These are phyloP conservation scores for Pseudopediastrum boryanum DNA, from an alignment of 139 green algal genomes.

Conservation along the genomic window DNA sequence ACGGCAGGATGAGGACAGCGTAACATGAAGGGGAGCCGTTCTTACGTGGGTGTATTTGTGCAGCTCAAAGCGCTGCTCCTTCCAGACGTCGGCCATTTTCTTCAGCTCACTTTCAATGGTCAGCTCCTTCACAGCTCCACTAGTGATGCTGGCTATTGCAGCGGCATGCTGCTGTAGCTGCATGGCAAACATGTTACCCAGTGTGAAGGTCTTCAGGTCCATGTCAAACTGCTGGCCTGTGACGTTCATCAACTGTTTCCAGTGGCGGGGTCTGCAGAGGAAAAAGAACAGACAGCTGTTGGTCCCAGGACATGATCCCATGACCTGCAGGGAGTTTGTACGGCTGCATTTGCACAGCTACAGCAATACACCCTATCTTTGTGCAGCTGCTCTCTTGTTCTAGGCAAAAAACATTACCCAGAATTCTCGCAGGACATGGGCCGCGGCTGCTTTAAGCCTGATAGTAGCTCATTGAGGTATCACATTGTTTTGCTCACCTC, in stretches of 20 bases:
- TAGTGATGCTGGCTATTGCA: conserved; percentile 76
- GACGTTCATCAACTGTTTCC: conserved; percentile 76
- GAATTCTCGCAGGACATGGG: too few species aligned
- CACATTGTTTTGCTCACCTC: conserved; percentile 28
- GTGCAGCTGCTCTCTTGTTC: too few species aligned
- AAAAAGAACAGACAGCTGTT: too few species aligned
- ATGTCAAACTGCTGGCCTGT: conserved; percentile 85
- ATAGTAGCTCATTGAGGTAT: conserved; percentile 2
- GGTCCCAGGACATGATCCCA: too few species aligned
- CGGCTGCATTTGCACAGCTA: too few species aligned
- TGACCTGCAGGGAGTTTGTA: too few species aligned
- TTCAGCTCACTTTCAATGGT: conserved; percentile 89
- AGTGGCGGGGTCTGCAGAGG: conserved; percentile 69
- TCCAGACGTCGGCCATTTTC: conserved; percentile 82
- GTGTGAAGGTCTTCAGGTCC: conserved; percentile 85
- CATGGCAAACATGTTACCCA: conserved; percentile 83
- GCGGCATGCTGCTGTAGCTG: conserved; percentile 71
- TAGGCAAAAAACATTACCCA: too few species aligned
- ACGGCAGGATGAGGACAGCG: too few species aligned
- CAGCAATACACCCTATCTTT: too few species aligned
- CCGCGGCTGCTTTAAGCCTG: too few species aligned
- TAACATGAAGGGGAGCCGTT: too few species aligned
- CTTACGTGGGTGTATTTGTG: conserved; percentile 77
- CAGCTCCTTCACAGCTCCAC: conserved; percentile 82
- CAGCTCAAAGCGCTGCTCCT: conserved; percentile 80